These are phyloP conservation scores for Linum lewisii DNA, from an alignment of 345 rosid genomes.

Conservation along the genomic window DNA sequence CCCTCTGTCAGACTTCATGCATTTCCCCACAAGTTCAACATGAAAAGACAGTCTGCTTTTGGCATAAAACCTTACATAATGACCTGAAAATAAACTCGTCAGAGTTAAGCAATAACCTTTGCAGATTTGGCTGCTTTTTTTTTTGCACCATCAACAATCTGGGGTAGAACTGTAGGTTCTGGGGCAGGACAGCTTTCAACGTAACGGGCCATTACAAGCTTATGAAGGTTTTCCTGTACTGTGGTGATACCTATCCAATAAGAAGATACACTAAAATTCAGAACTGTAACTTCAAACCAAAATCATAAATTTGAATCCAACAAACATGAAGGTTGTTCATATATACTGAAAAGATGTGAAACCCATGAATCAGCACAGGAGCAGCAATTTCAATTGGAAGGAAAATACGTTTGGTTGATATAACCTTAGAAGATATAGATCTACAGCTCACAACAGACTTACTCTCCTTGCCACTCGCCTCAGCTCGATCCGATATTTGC, in stretches of 20 bases:
- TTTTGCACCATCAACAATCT: slow-evolving; percentile 41
- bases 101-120: slow-evolving; percentile 42
- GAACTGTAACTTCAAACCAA: background rate
- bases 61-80: background rate
- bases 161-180: slow-evolving; percentile 51
- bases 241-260: slow-evolving; percentile 26
- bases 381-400: background rate
- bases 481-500: slow-evolving; percentile 58
- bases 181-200: slow-evolving; percentile 76
- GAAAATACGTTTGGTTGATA: background rate
- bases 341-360: background rate
- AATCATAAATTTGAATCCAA: background rate
- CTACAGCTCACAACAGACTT: slow-evolving; percentile 14
- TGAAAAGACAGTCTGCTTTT: too few relatives aligned
- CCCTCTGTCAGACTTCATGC: background rate
- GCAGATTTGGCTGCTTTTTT: slow-evolving; percentile 46
- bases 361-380: background rate
- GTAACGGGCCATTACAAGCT: slow-evolving; percentile 47
- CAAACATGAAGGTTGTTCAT: background rate
- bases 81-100: slow-evolving; percentile 13
- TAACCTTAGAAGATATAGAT: background rate
- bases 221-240: slow-evolving; percentile 37
- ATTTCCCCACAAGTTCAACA: background rate
- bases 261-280: too few relatives aligned
- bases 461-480: slow-evolving; percentile 30